Base-by-base conservation (phyloP, 345 rosid genomes). In the Hibiscus tridactylites region DNA sequence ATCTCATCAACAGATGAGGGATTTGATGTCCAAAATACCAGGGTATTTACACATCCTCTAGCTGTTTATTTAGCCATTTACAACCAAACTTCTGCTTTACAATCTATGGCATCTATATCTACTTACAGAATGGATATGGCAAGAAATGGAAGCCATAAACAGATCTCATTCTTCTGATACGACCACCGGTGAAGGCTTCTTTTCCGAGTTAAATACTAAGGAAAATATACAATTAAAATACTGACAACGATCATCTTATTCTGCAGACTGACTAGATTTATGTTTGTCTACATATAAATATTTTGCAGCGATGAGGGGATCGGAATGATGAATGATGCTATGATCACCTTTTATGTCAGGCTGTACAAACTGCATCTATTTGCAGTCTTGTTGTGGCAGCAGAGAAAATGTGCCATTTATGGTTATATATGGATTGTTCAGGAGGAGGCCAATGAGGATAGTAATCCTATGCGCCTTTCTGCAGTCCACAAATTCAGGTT, bases 401-500 rank as follows among this genome's bases (percentile, higher is more conserved):
- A 65, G 35, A 50, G 59, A 74, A 71, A 79, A 71, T 28, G 54
- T 56, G 52, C 71, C 76, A 58, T 49, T 31, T 11, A 24, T 31
- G 52, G 44, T 66, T 69, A 28, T 47, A 12, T 58, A 13, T n/a
- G 9, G 15, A 46, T 54, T 28, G 61, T 68, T 73, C 74, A 70
- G n/a, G 83, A 58, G 54, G 80, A 42, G 0, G 46, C 73, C 61
- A 67, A 70, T 2, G 91, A 84, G 61, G 92, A 73, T 68, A 91
- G 76, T 50, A 87, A 79, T 68, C 94, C 91, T 58, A 90, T 86
- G 75, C 96, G 92, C 76, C 90, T 81, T 80, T 91, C 98, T 94
- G 96, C 81, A 83, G 60, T 59, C 29, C 16, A n/a, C 61, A 4
- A 50, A 39, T 3, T 17, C 12, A 1, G n/a, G 31, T 12, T 46